Percentiles rank a stretch among this genome's conserved stretches.
These are phyloP conservation scores for Colletotrichum lentis DNA, from an alignment of 2,329 filamentous ascomycete species.

Conservation along the genomic window DNA sequence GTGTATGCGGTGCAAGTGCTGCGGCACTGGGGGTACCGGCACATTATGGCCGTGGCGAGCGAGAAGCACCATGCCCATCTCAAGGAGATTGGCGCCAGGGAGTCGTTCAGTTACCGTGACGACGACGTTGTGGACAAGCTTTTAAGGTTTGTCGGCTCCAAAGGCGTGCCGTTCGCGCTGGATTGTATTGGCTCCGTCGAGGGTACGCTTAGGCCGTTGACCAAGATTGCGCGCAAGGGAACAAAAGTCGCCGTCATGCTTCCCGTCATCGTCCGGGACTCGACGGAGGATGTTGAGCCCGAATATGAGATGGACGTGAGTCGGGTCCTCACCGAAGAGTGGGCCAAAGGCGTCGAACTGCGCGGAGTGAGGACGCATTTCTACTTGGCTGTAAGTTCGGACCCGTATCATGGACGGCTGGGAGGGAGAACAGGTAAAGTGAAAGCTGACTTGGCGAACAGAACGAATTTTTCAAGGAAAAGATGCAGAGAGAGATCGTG, in stretches of 20 bases:
- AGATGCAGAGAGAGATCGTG: constrained; percentile 64
- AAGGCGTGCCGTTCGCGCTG: constrained; percentile 56
- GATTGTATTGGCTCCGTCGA: constrained; percentile 64
- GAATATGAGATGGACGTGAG: constrained; percentile 63
- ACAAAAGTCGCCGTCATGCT: constrained; percentile 66
- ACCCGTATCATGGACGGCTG: too few species aligned
- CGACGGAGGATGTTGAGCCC: constrained; percentile 56
- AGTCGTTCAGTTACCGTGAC: constrained; percentile 59
- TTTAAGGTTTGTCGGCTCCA: constrained; percentile 41
- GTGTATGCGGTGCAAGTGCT: constrained; percentile 60
- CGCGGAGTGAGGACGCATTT: constrained; percentile 65
- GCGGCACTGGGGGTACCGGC: constrained; percentile 59
- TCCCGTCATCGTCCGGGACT: constrained; percentile 65
- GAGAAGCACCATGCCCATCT: constrained; percentile 55
- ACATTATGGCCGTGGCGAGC: constrained; percentile 59
- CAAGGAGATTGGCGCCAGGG: constrained; percentile 53
- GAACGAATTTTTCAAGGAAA: constrained; percentile 64
- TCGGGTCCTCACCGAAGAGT: constrained; percentile 47
- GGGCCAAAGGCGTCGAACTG: constrained; percentile 62
- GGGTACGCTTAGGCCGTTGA: constrained; percentile 58
- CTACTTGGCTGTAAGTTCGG: constrained; percentile 55
- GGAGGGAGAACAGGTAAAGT: neutral
- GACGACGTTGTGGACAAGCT: constrained; percentile 49
- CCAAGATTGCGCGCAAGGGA: constrained; percentile 58
- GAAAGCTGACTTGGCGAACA: constrained; percentile 42